These are phyloP conservation scores for Zasmidium citrigriseum DNA, from an alignment of 2,329 filamentous ascomycete species.

Conservation along the genomic window DNA sequence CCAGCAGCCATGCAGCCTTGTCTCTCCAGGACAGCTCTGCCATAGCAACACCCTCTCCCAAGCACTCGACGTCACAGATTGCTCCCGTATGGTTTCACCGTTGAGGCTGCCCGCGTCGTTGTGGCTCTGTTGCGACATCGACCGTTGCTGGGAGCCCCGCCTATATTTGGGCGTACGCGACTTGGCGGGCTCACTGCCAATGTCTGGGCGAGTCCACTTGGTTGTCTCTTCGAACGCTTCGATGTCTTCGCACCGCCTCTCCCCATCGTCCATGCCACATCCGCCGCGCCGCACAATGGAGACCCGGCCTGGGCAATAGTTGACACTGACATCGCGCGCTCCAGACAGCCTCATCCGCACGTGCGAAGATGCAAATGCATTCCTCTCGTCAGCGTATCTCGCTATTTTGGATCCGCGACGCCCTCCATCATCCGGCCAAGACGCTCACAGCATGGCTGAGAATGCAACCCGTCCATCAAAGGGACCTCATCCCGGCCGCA, in stretches of 20 bases:
- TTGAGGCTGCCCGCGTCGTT: not conserved
- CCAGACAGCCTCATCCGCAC: not conserved
- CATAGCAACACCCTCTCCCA: not conserved
- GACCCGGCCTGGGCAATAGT: slow-evolving; percentile 6
- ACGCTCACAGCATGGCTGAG: not conserved
- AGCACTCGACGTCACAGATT: not conserved
- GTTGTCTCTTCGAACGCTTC: slow-evolving; percentile 6
- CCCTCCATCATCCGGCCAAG: not conserved
- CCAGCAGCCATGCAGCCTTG: not conserved
- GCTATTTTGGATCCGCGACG: not conserved
- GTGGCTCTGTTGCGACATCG: not conserved
- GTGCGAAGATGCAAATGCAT: not conserved
- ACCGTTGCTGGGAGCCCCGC: not conserved
- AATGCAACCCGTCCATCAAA: slow-evolving; percentile 1
- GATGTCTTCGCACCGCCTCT: slow-evolving; percentile 4
- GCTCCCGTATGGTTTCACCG: not conserved
- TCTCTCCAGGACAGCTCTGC: not conserved
- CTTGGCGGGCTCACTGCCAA: slow-evolving; percentile 8
- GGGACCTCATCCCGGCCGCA: not conserved
- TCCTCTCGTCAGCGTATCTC: not conserved
- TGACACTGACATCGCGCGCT: not conserved
- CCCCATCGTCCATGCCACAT: not conserved
- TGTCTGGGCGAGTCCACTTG: slow-evolving; percentile 4
- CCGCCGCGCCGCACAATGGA: slow-evolving; percentile 6
- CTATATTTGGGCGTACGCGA: slow-evolving; percentile 1